Evolutionary conservation across 176 grass and related monocot genomes (phyloP).

Genomic region (Lolium multiflorum): DNA sequence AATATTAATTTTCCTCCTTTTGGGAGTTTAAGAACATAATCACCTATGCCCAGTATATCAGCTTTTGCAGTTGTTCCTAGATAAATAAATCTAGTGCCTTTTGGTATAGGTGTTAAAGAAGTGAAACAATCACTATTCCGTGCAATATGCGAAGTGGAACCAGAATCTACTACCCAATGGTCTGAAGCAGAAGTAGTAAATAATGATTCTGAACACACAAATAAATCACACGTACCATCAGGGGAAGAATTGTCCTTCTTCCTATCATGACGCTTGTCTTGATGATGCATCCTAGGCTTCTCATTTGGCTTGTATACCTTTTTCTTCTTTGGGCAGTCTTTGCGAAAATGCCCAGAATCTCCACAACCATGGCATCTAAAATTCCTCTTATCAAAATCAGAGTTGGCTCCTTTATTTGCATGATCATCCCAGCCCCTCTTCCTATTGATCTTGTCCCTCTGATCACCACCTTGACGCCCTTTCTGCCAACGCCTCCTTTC

Average conservation of each 20-base stretch:
- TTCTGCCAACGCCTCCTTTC: too few species aligned
- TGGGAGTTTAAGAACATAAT: neutral
- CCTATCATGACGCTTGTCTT: neutral
- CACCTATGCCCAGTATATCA: neutral
- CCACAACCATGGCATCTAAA: neutral
- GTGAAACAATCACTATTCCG: neutral
- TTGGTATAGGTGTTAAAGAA: neutral
- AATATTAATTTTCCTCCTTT: neutral
- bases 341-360: neutral
- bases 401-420: too few species aligned
- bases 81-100: conserved; percentile 25
- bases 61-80: neutral
- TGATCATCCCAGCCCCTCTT: too few species aligned
- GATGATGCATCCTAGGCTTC: neutral
- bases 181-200: neutral
- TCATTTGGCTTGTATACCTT: neutral
- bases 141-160: conserved; percentile 16
- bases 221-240: too few species aligned
- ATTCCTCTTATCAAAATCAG: too few species aligned
- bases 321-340: neutral
- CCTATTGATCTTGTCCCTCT: too few species aligned
- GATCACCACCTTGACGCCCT: too few species aligned
- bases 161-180: conserved; percentile 10
- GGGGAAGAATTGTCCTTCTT: too few species aligned
- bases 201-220: too few species aligned